Evolutionary conservation across 2,329 filamentous ascomycete genomes (phyloP), one percentile per base, ranked within the genome.

Genomic region (Cadophora gregata): DNA sequence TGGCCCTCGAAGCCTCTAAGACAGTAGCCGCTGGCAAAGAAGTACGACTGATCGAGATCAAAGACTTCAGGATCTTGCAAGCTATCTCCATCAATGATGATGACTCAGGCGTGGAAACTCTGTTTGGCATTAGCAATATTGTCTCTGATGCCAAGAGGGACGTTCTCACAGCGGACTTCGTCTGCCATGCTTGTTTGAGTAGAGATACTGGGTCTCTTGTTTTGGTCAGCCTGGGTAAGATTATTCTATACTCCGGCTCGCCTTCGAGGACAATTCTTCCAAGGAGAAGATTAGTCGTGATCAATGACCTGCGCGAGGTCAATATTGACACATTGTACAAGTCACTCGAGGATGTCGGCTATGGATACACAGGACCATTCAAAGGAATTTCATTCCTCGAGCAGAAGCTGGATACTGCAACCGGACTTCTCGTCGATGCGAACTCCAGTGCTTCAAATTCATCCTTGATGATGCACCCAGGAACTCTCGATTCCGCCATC

Each of bases 401-500:
- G 45, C 62, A 64, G 47, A 64, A 64, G 33, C 27, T 64, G 24
- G 53, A 64, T 19, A 42, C 25, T 1, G 48, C 53, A 5, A 64
- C 62, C 21, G 62, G 62, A 10, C 45, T 64, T n/a, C 59, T 64
- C 16, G 9, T 38, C 5, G 62, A 64, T 50, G 50, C 62, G 3
- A 59, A 59, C 36, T 64, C 33, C 12, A 50, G 12, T 10, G 27
- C n/a, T 16, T 27, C 36, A 19, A 42, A 64, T 7, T 16, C 25
- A 31, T 58, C 38, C 19, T 21, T 64, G 48, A 59, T 64, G 53
- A 80, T 88, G 36, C 86, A 88, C 67, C 86, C 86, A 0, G 81
- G 84, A 3, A 86, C 84, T 0, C 77, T 88, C n/a, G 86, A 88
- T 69, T 77, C 81, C 1, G 83, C 87, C 75, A 81, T 88, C 33